phyloP scores from a whole-genome alignment of 108 stramenopile species.

The Pseudonitzschia multistriata region DNA sequence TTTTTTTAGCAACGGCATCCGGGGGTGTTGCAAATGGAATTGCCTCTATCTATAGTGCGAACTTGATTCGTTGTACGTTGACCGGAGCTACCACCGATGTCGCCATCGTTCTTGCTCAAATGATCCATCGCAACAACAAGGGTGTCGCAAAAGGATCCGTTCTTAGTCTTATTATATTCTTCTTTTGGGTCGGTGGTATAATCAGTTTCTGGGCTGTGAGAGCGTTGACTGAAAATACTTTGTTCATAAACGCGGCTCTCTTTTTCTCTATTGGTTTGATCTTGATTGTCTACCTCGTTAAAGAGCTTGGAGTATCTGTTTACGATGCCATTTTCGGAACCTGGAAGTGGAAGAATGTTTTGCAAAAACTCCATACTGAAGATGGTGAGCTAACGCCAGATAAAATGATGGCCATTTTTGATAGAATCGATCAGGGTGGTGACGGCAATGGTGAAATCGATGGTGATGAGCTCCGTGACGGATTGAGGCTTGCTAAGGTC shows the following conservation, averaged over 20 bases:
- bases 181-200: conserved; percentile 29
- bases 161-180: conserved; percentile 15
- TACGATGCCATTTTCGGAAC: conserved; percentile 35
- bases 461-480: conserved; percentile 34
- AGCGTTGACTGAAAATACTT: background rate
- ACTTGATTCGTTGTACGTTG: conserved; percentile 42
- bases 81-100: conserved; percentile 51
- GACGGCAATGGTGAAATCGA: conserved; percentile 24
- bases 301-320: conserved; percentile 26
- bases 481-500: conserved; percentile 27
- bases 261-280: conserved; percentile 27
- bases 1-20: conserved; percentile 40
- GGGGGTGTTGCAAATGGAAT: conserved; percentile 50
- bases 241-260: conserved; percentile 31
- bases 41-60: conserved; percentile 44
- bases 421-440: conserved; percentile 34
- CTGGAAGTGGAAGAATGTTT: conserved; percentile 44
- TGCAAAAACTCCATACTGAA: conserved; percentile 11
- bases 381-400: conserved; percentile 6
- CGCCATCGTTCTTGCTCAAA: conserved; percentile 35
- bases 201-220: conserved; percentile 19
- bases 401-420: conserved; percentile 26
- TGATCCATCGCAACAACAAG: conserved; percentile 36
- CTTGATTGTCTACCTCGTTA: conserved; percentile 29
- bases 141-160: conserved; percentile 20